Conservation (phyloP, 2,329 filamentous ascomycete genomes). For the Aspergillus proliferans region DNA sequence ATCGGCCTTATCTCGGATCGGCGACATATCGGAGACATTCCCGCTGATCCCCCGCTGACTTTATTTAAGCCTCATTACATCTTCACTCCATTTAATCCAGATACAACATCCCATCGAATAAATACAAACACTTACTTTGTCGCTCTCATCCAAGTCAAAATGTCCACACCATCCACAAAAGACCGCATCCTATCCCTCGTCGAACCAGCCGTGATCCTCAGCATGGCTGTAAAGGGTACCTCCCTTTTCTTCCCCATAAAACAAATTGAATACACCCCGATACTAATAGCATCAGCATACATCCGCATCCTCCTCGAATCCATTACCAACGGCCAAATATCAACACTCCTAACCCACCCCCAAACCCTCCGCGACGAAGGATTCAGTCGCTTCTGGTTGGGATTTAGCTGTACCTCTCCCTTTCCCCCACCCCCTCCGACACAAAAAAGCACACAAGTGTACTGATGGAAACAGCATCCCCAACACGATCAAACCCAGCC, state of each 20-base stretch:
- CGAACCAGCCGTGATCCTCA: neutral
- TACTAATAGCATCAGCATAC: slow-evolving; percentile 25
- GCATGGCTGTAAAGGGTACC: neutral
- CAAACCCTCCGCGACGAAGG: slow-evolving; percentile 32
- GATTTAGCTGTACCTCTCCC: slow-evolving; percentile 27
- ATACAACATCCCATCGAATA: too few relatives aligned
- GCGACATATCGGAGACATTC: neutral
- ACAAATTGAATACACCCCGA: neutral
- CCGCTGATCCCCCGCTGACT: neutral
- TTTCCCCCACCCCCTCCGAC: neutral
- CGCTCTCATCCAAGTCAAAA: too few relatives aligned
- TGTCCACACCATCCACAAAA: neutral
- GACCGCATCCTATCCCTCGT: neutral
- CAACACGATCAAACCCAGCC: slow-evolving; percentile 5
- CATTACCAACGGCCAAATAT: slow-evolving; percentile 26
- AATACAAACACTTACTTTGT: too few relatives aligned
- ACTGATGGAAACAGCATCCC: neutral
- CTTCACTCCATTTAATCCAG: neutral
- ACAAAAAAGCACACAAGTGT: neutral
- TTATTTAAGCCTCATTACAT: neutral
- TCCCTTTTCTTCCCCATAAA: neutral
- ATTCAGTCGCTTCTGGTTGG: slow-evolving; percentile 38
- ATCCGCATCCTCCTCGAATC: slow-evolving; percentile 25
- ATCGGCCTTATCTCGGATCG: neutral
- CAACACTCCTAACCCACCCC: slow-evolving; percentile 28